A percentile compares a stretch with the other conserved stretches of the same genome.
These are phyloP conservation scores for Chalaropsis thielavioides DNA, from an alignment of 2,329 filamentous ascomycete species.

Conservation along the genomic window DNA sequence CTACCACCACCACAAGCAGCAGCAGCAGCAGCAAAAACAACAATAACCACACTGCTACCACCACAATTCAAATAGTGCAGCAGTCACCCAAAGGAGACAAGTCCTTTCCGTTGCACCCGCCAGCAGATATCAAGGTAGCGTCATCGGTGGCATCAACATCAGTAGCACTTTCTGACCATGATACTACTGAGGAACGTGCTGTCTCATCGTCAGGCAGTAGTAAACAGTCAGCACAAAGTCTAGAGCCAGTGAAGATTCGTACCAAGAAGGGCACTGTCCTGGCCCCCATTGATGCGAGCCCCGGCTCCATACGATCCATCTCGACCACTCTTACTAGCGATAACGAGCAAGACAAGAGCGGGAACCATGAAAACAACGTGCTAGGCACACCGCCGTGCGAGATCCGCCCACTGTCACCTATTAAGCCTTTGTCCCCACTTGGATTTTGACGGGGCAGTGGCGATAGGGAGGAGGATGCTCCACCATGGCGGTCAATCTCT, in stretches of 20 bases:
- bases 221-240: conserved; percentile 29
- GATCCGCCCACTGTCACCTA: conserved; percentile 46
- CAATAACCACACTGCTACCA: conserved; percentile 9
- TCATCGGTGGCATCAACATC: conserved; percentile 2
- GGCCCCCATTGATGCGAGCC: conserved; percentile 17
- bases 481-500: neutral
- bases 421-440: conserved; percentile 50
- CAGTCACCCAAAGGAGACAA: conserved; percentile 14
- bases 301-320: conserved; percentile 16
- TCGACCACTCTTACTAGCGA: conserved; percentile 34
- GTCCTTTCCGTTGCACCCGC: conserved; percentile 9
- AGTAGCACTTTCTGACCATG: conserved; percentile 7
- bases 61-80: conserved; percentile 10
- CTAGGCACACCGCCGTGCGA: conserved; percentile 25
- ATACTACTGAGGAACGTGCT: conserved; percentile 14
- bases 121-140: conserved; percentile 8
- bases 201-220: conserved; percentile 51
- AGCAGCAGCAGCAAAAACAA: neutral
- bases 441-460: conserved; percentile 34
- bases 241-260: conserved; percentile 24
- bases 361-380: neutral
- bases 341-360: conserved; percentile 27
- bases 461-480: neutral
- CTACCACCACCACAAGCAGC: conserved; percentile 19
- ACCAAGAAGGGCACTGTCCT: conserved; percentile 15